These are phyloP conservation scores for Hordeum pubiflorum DNA, from an alignment of 202 grass and related monocot genomes.

Conservation along the genomic window DNA sequence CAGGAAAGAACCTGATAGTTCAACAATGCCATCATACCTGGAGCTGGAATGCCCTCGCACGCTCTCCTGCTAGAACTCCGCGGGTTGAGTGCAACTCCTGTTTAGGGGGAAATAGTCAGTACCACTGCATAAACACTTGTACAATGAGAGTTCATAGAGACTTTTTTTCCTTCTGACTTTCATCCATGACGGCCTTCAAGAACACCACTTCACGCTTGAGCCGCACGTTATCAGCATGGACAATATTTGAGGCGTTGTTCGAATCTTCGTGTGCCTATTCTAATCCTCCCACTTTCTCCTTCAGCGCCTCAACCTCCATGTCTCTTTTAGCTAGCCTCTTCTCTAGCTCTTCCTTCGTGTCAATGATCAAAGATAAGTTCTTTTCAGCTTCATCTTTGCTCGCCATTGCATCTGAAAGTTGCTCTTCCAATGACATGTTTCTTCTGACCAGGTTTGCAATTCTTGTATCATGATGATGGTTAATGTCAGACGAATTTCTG, in stretches of 20 bases:
- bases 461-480: slow-evolving; percentile 57
- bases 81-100: slow-evolving; percentile 75
- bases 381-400: slow-evolving; percentile 66
- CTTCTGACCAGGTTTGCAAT: slow-evolving; percentile 48
- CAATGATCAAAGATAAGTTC: slow-evolving; percentile 59
- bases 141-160: neutral
- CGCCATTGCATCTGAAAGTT: slow-evolving; percentile 35
- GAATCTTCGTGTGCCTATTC: slow-evolving; percentile 80
- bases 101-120: neutral
- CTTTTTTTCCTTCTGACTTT: slow-evolving; percentile 70
- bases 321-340: slow-evolving; percentile 58
- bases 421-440: slow-evolving; percentile 58
- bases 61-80: slow-evolving; percentile 70
- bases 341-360: slow-evolving; percentile 62
- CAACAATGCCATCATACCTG: slow-evolving; percentile 47
- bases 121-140: neutral
- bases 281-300: slow-evolving; percentile 65
- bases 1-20: neutral
- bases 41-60: slow-evolving; percentile 62
- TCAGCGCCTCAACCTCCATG: slow-evolving; percentile 52
- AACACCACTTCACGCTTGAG: slow-evolving; percentile 84
- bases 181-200: slow-evolving; percentile 83
- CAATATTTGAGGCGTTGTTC: slow-evolving; percentile 65
- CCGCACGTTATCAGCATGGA: slow-evolving; percentile 72
- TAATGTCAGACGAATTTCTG: slow-evolving; percentile 55